These are phyloP conservation scores for Phyllosticta capitalensis DNA, from an alignment of 2,329 filamentous ascomycete species.

Conservation along the genomic window DNA sequence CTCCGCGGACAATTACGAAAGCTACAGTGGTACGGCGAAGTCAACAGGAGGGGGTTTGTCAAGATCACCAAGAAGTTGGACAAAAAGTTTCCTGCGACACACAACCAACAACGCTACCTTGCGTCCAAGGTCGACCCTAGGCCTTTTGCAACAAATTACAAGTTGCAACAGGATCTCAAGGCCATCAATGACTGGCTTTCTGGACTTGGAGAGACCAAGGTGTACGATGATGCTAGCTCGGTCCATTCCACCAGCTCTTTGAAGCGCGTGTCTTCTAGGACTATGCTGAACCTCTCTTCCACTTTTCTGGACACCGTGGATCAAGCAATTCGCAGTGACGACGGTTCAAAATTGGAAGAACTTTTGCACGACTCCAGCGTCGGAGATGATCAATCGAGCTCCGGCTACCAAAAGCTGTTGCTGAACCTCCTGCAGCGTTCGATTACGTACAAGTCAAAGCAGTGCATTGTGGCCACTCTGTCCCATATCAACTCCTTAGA, in stretches of 20 bases:
- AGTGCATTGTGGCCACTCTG: constrained; percentile 64
- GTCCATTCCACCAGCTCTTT: constrained; percentile 60
- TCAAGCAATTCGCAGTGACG: constrained; percentile 59
- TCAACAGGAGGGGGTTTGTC: constrained; percentile 87
- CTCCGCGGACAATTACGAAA: constrained; percentile 80
- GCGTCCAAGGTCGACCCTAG: constrained; percentile 82
- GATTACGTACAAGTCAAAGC: constrained; percentile 59
- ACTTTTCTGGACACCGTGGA: constrained; percentile 63
- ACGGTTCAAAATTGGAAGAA: constrained; percentile 46
- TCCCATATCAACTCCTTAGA: constrained; percentile 61
- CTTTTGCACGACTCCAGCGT: constrained; percentile 51
- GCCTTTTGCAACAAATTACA: constrained; percentile 70
- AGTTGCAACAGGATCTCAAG: constrained; percentile 49
- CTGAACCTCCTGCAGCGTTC: constrained; percentile 70
- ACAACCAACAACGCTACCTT: constrained; percentile 77
- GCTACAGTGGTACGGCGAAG: constrained; percentile 94
- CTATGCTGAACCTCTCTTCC: constrained; percentile 61
- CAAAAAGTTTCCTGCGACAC: constrained; percentile 73
- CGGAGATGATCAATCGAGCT: constrained; percentile 36
- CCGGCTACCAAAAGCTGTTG: constrained; percentile 56
- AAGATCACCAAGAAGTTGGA: constrained; percentile 99
- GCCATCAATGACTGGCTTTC: constrained; percentile 88
- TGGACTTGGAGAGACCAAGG: constrained; percentile 65
- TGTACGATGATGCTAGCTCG: constrained; percentile 65
- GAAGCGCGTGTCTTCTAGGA: constrained; percentile 65